A percentile compares a stretch with the other conserved stretches of the same genome.
These are phyloP conservation scores for Rosa chinensis DNA, from an alignment of 306 rosid genomes.

Conservation along the genomic window DNA sequence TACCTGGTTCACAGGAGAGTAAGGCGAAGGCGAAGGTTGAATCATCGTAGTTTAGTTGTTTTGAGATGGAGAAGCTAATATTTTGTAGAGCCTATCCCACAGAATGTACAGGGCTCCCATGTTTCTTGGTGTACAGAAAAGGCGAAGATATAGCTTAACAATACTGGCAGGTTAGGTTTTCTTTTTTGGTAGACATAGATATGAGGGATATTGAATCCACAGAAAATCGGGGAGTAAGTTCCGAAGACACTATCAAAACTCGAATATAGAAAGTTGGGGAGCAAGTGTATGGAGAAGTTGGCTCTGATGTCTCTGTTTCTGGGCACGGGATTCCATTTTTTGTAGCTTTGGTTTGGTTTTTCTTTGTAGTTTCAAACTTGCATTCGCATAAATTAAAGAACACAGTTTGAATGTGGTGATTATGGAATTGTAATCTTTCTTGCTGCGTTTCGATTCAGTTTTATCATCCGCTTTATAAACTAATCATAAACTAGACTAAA, in stretches of 20 bases:
- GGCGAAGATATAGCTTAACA: constrained; percentile 22
- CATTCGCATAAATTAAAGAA: background rate
- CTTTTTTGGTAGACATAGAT: constrained; percentile 28
- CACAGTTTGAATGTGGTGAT: background rate
- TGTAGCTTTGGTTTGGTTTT: background rate
- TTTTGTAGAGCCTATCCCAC: constrained; percentile 25
- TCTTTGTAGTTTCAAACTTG: background rate
- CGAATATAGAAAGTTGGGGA: background rate
- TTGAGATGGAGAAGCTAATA: constrained; percentile 17
- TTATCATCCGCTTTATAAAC: background rate
- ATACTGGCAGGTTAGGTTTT: constrained; percentile 31
- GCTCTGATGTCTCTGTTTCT: background rate
- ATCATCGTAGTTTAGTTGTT: background rate
- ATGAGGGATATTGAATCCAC: constrained; percentile 22
- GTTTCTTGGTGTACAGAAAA: constrained; percentile 56
- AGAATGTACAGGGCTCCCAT: constrained; percentile 46
- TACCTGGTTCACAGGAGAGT: constrained; percentile 2
- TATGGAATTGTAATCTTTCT: background rate
- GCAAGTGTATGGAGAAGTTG: background rate
- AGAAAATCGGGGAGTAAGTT: constrained; percentile 17
- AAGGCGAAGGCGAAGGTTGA: background rate
- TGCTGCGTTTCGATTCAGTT: background rate
- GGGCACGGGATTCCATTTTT: background rate
- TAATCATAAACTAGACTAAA: too few species aligned
- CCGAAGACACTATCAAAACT: too few species aligned